Conservation (phyloP, 202 grass and related monocot genomes). For the Alloteropsis angusta region DNA sequence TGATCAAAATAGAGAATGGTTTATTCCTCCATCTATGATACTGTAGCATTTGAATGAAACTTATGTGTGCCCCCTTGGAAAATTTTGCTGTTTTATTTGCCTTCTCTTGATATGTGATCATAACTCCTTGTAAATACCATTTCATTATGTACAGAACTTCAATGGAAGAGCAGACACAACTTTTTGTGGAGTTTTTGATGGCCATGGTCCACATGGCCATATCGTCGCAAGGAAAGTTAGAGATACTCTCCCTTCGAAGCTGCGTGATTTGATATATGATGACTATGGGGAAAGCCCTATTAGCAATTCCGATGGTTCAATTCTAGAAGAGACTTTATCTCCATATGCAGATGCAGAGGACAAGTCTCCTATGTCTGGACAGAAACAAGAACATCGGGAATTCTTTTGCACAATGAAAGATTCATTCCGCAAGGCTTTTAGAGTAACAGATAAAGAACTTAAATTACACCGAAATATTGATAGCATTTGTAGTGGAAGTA, state of each 20-base stretch:
- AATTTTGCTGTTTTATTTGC: background rate
- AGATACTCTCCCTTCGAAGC: constrained; percentile 64
- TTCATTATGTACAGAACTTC: constrained; percentile 44
- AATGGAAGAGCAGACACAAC: constrained; percentile 57
- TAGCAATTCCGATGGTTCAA: constrained; percentile 41
- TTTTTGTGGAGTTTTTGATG: constrained; percentile 92
- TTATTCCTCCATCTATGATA: background rate
- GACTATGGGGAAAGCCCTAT: constrained; percentile 42
- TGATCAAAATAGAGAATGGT: background rate
- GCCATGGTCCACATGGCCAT: constrained; percentile 88
- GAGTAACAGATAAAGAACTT: constrained; percentile 71
- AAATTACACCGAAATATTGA: constrained; percentile 53
- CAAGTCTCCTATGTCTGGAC: constrained; percentile 28
- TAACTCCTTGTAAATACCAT: background rate
- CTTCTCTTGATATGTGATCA: constrained; percentile 1
- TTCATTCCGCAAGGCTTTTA: constrained; percentile 66
- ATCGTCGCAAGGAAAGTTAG: constrained; percentile 70
- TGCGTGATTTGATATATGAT: constrained; percentile 41
- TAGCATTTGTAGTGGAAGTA: constrained; percentile 79
- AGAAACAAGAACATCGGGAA: constrained; percentile 35
- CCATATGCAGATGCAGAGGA: constrained; percentile 26
- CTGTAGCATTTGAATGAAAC: background rate
- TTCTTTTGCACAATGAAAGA: constrained; percentile 46
- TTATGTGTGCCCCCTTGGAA: background rate
- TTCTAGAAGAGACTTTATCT: constrained; percentile 51